A percentile compares a stretch with the other conserved stretches of the same genome.
phyloP scores from a whole-genome alignment of 352 stramenopile species.

The Pythium dissimile region DNA sequence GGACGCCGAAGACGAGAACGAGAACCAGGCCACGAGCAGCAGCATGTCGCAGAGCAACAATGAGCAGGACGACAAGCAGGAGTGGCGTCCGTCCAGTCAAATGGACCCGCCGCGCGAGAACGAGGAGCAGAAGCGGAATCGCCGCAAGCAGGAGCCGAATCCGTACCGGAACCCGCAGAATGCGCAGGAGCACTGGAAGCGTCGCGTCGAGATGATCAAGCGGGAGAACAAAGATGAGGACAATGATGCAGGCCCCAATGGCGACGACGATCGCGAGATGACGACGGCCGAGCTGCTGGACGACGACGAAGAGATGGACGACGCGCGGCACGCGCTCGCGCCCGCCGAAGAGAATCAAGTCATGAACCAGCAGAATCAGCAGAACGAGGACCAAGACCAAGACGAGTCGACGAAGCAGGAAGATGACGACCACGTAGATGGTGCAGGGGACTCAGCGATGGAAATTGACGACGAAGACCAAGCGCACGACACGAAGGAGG shows the following conservation, averaged over 20 bases:
- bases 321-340: conserved; percentile 36
- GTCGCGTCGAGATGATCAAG: conserved; percentile 90
- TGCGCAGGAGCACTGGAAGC: conserved; percentile 96
- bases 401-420: conserved; percentile 44
- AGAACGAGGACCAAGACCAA: conserved; percentile 37
- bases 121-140: conserved; percentile 74
- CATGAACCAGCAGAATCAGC: conserved; percentile 30
- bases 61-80: conserved; percentile 33
- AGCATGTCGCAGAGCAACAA: conserved; percentile 45
- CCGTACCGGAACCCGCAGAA: conserved; percentile 94
- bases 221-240: conserved; percentile 32
- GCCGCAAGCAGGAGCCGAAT: conserved; percentile 87
- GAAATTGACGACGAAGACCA: conserved; percentile 63
- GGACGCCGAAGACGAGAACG: conserved; percentile 34
- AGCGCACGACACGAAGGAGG: not conserved
- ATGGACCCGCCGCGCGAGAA: conserved; percentile 40
- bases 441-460: conserved; percentile 48
- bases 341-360: conserved; percentile 39
- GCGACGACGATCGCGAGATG: conserved; percentile 24
- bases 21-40: conserved; percentile 62
- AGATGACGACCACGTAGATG: conserved; percentile 28
- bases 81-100: conserved; percentile 29
- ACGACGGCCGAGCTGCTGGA: conserved; percentile 34
- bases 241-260: conserved; percentile 1
- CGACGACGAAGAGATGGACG: conserved; percentile 38